phyloP scores from a whole-genome alignment of 345 rosid genomes.

The Microthlaspi erraticum region DNA sequence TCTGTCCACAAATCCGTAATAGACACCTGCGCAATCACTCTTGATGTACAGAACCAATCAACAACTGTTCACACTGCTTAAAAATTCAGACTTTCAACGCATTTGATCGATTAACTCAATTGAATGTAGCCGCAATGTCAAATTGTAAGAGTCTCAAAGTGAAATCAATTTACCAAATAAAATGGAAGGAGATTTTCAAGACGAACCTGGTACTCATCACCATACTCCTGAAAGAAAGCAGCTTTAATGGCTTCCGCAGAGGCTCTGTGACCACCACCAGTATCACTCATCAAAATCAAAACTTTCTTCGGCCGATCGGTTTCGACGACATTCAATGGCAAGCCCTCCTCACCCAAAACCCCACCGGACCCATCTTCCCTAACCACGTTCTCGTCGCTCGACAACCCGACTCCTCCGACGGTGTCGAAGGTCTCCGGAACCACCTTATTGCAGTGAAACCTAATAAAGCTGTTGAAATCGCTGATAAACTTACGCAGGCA shows the following conservation, averaged over 20 bases:
- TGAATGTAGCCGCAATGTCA: background rate
- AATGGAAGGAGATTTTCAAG: background rate
- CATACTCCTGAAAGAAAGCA: constrained; percentile 83
- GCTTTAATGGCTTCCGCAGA: constrained; percentile 97
- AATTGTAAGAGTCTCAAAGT: background rate
- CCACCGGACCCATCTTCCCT: constrained; percentile 53
- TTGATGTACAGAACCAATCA: constrained; percentile 39
- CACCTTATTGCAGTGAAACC: constrained; percentile 74
- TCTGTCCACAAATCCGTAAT: constrained; percentile 98
- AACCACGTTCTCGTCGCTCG: constrained; percentile 56
- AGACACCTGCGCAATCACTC: constrained; percentile 79
- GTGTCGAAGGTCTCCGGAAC: constrained; percentile 87
- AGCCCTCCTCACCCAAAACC: constrained; percentile 64
- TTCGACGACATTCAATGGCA: constrained; percentile 59
- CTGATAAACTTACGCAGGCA: constrained; percentile 51
- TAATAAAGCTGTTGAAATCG: constrained; percentile 70
- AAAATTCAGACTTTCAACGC: background rate
- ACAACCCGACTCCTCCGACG: constrained; percentile 55
- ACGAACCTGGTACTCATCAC: constrained; percentile 93
- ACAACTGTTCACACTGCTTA: constrained; percentile 12
- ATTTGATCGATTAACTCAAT: background rate
- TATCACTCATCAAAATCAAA: constrained; percentile 97
- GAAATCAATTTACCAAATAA: background rate
- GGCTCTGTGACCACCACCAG: constrained; percentile 99
- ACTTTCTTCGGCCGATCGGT: constrained; percentile 71